phyloP scores from a whole-genome alignment of 169 alveolate genomes.

The Besnoitia besnoiti region DNA sequence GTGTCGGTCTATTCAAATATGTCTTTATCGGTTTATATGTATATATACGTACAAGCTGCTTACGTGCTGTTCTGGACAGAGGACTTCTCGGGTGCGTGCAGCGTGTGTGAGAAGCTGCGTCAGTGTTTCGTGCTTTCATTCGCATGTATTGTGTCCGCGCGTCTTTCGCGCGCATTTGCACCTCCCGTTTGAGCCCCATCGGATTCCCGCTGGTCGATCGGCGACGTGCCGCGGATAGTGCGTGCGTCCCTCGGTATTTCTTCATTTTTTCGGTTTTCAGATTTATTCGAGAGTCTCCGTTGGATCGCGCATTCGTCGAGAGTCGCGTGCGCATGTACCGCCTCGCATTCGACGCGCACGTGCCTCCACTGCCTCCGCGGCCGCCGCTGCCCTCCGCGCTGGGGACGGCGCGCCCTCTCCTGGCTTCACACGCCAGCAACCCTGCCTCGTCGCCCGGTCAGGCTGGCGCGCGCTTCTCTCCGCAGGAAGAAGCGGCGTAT shows the following conservation, averaged over 20 bases:
- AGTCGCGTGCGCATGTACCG: constrained; percentile 6
- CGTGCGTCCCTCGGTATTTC: too few species aligned
- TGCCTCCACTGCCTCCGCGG: background rate
- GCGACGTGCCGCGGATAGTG: too few species aligned
- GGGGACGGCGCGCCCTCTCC: background rate
- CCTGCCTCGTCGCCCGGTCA: background rate
- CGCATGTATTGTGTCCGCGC: background rate
- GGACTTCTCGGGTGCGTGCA: too few species aligned
- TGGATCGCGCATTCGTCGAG: background rate
- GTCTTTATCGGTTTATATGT: background rate
- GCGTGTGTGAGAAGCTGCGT: background rate
- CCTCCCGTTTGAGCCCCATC: background rate
- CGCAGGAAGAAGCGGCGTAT: background rate
- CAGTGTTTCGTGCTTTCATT: background rate
- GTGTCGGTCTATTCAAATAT: too few species aligned
- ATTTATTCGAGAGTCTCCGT: background rate
- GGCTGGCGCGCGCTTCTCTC: background rate
- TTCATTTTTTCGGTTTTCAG: background rate
- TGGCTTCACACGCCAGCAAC: background rate
- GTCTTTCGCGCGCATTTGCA: background rate
- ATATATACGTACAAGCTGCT: background rate
- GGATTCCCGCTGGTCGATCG: background rate
- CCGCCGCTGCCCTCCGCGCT: background rate
- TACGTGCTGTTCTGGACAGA: too few species aligned
- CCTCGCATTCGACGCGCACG: background rate